Evolutionary conservation across 1,139 yeast species (phyloP), one percentile per base, ranked within the genome.

Genomic region (Geotrichum restrictum): DNA sequence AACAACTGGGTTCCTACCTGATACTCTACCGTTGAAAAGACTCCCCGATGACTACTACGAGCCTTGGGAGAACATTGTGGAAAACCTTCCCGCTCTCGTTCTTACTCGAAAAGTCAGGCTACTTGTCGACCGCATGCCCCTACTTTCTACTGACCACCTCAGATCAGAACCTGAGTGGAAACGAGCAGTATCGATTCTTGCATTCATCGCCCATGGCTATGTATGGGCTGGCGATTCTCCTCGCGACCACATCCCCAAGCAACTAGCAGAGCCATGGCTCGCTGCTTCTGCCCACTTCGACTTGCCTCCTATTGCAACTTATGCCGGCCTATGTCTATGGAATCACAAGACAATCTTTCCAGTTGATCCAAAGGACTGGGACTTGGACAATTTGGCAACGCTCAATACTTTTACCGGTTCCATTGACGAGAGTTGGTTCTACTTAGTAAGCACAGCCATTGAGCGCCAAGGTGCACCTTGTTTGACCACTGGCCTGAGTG

Each of bases 341-440:
- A 91, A 91, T 66, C 88, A 81, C 73, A 79, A 78, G 59, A 78
- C 80, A 48, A 80, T 85, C 29, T 65, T 83, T 11, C 84, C 85
- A 0, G 62, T 69, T 6, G 69, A 65, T 13, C 70, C 66, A 1
- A 72, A 69, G 18, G 74, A 70, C 0, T 71, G 76, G 67, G 69
- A 67, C 41, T 75, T 87, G 51, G 83, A 84, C 56, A 84, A 85
- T 62, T 73, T 91, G 54, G 85, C 93, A 51, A 85, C 95, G 0
- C 78, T 87, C 54, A 81, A 80, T 66, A 89, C 97, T 0, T 91
- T 84, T 65, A 88, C 98, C 0, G 98, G 97, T 0, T 80, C 91
- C 2, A 80, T 84, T 43, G 97, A 91, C 67, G 98, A 91, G 68
- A 80, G 88, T 59, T 91, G 98, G 98, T 91, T 91, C 67, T 91